A percentile compares a stretch with the other conserved stretches of the same genome.
Evolutionary conservation across 2,329 filamentous ascomycete species (phyloP).

Genomic region (Proliferodiscus dingleyae): DNA sequence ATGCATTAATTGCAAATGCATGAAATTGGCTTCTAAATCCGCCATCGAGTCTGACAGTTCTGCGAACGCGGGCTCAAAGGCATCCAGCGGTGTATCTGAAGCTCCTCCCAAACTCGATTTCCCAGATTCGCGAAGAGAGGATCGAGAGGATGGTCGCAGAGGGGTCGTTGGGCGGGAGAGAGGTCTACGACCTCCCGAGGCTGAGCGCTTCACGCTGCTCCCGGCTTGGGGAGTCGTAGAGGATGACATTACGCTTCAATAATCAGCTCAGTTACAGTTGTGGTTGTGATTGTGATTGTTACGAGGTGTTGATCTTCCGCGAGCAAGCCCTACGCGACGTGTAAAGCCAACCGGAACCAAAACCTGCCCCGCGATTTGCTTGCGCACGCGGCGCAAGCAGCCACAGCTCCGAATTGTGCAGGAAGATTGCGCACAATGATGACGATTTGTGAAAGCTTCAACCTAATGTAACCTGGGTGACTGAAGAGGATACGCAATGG

Average conservation of each 20-base stretch:
- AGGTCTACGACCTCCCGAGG: conserved; percentile 24
- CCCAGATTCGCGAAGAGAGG: conserved; percentile 72
- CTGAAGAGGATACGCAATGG: not conserved
- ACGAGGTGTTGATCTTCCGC: not conserved
- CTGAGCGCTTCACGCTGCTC: conserved; percentile 26
- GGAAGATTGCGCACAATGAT: not conserved
- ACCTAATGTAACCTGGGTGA: not conserved
- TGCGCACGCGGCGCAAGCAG: not conserved
- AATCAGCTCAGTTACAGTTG: no score
- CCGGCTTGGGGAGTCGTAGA: conserved; percentile 27
- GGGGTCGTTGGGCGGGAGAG: conserved; percentile 74
- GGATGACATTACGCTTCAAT: conserved; percentile 16
- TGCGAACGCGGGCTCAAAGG: conserved; percentile 84
- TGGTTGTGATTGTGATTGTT: not conserved
- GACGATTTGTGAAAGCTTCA: conserved; percentile 1
- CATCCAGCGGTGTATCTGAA: conserved; percentile 66
- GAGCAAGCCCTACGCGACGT: not conserved
- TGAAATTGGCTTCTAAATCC: conserved; percentile 93
- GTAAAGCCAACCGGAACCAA: no score
- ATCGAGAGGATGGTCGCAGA: conserved; percentile 82
- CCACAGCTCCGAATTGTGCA: not conserved
- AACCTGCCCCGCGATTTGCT: not conserved
- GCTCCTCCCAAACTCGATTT: conserved; percentile 48
- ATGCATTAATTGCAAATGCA: conserved; percentile 95
- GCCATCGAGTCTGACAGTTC: conserved; percentile 92